These are phyloP conservation scores for Naegleria fowleri DNA, from an alignment of 208 protist genomes.

Conservation along the genomic window DNA sequence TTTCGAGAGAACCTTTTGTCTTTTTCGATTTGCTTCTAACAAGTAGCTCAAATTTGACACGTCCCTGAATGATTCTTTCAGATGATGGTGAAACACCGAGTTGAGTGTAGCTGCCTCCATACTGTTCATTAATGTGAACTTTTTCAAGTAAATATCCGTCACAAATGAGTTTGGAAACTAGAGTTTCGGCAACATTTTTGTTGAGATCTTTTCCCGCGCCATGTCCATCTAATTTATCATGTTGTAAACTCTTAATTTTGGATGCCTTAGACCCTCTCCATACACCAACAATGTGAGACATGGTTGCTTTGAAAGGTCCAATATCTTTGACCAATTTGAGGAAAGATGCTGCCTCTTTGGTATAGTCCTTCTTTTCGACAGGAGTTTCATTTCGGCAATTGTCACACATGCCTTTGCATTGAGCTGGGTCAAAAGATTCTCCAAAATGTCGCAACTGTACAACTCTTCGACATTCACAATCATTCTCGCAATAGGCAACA, in stretches of 20 bases:
- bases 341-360: not conserved
- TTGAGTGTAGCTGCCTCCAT: not conserved
- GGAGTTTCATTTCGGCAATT: not conserved
- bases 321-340: not conserved
- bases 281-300: not conserved
- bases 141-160: slow-evolving; percentile 7
- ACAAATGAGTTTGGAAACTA: not conserved
- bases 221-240: not conserved
- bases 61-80: not conserved
- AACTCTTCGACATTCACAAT: slow-evolving; percentile 45
- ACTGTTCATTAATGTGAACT: not conserved
- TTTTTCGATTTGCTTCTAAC: not conserved
- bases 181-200: not conserved
- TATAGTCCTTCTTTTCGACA: not conserved
- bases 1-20: not conserved
- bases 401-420: not conserved
- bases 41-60: not conserved
- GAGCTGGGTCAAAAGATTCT: slow-evolving; percentile 26
- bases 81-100: not conserved
- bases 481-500: slow-evolving; percentile 54
- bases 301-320: not conserved
- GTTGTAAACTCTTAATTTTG: not conserved
- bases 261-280: not conserved
- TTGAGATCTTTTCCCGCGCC: not conserved
- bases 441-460: slow-evolving; percentile 42